Evolutionary conservation across 202 grass and related monocot species (phyloP).

Genomic region (Musa balbisiana): DNA sequence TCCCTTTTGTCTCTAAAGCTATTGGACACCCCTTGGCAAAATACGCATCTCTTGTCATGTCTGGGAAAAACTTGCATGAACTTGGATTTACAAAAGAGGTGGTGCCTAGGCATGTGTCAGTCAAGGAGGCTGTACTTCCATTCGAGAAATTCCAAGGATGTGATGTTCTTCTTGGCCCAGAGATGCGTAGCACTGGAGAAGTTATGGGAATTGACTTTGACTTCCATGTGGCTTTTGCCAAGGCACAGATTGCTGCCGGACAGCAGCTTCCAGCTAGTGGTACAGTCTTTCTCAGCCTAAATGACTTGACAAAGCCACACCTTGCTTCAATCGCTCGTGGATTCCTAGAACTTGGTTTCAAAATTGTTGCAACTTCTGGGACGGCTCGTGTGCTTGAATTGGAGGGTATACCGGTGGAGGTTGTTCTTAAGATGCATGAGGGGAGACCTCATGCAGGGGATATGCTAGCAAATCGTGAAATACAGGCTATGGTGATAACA

Average conservation of each 20-base stretch:
- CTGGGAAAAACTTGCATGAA: constrained; percentile 61
- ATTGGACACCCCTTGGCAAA: constrained; percentile 95
- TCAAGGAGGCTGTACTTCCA: constrained; percentile 92
- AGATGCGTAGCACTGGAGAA: constrained; percentile 97
- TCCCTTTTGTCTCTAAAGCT: constrained; percentile 96
- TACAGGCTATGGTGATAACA: constrained; percentile 95
- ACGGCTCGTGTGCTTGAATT: constrained; percentile 76
- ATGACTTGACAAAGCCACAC: constrained; percentile 77
- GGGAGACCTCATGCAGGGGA: constrained; percentile 84
- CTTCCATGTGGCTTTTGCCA: constrained; percentile 83
- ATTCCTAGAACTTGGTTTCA: constrained; percentile 70
- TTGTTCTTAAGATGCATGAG: constrained; percentile 90
- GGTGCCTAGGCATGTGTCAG: constrained; percentile 82
- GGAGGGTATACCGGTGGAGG: constrained; percentile 65
- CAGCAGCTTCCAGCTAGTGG: constrained; percentile 67
- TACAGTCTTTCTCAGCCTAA: constrained; percentile 78
- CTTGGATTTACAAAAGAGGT: constrained; percentile 84
- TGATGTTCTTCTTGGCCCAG: constrained; percentile 96
- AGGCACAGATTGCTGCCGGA: constrained; percentile 96
- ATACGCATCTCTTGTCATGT: constrained; percentile 97
- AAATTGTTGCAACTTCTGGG: constrained; percentile 77
- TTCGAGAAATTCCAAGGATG: constrained; percentile 99
- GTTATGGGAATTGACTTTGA: constrained; percentile 97
- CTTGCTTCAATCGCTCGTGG: constrained; percentile 63
- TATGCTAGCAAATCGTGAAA: constrained; percentile 80